phyloP scores from a whole-genome alignment of 2,329 filamentous ascomycete genomes.

The Fusarium hostae region DNA sequence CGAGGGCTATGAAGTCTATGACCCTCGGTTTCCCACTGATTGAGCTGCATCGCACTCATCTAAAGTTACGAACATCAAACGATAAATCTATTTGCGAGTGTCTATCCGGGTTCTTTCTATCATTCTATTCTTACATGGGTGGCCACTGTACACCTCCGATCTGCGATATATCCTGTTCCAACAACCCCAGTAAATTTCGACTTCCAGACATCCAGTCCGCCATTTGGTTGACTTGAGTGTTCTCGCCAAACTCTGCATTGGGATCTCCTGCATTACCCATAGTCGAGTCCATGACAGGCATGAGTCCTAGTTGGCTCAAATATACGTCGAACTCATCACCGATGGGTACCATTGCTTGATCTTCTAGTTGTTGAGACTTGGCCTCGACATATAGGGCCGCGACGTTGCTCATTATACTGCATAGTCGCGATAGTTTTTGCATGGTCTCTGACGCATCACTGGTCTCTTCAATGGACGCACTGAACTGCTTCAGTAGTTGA shows the following conservation, averaged over 20 bases:
- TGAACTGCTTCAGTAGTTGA: conserved; percentile 65
- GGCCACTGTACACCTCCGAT: conserved; percentile 54
- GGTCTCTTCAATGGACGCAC: conserved; percentile 63
- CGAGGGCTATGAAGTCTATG: conserved; percentile 76
- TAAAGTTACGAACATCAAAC: background rate
- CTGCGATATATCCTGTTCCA: conserved; percentile 69
- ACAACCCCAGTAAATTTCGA: conserved; percentile 70
- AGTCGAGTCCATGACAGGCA: conserved; percentile 55
- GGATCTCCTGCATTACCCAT: conserved; percentile 29
- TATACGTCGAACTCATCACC: conserved; percentile 73
- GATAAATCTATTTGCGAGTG: background rate
- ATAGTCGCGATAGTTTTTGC: conserved; percentile 70
- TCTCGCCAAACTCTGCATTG: conserved; percentile 39
- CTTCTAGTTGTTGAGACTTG: conserved; percentile 61
- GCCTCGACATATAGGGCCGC: conserved; percentile 71
- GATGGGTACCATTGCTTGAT: conserved; percentile 60
- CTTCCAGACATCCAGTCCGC: conserved; percentile 75
- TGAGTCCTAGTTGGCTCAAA: conserved; percentile 70
- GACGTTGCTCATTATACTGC: conserved; percentile 69
- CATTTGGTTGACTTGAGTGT: conserved; percentile 57
- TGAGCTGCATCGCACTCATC: conserved; percentile 51
- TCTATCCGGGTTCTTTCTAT: conserved; percentile 5
- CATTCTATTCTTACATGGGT: conserved; percentile 28
- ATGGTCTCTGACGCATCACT: conserved; percentile 66
- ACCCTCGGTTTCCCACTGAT: conserved; percentile 69